Base-by-base conservation (phyloP, 2,329 filamentous ascomycete species). In the Thermothelomyces thermophilus region DNA sequence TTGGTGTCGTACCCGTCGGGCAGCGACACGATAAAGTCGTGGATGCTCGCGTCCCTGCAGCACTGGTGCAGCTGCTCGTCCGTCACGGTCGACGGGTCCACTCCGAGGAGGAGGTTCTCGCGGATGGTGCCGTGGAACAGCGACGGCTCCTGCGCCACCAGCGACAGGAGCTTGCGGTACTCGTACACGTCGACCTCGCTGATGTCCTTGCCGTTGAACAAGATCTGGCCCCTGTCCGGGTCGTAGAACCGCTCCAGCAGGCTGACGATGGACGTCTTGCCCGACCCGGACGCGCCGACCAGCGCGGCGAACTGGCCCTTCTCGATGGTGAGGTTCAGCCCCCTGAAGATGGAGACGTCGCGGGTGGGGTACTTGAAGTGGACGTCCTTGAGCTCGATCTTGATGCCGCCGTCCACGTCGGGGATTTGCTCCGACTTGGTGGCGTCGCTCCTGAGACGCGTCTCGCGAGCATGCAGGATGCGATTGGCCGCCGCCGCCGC, bases 61-160 rank as follows among this genome's bases (percentile, higher is more conserved):
- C 69, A 75, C 44, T 72, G 68, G 60, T 78, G 69, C 10, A 83
- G 65, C 44, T 72, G 65, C 47, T 73, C 75, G 2, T 80, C 75
- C 0, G 71, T 68, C 0, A 83, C 70, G 0, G 72, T 66, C 1
- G 71, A 69, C 0, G 77, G 73, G 26, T 68, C 69, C 17, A 87
- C 77, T 16, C 83, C 84, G 0, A 87, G 71, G 1, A 83, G 65
- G 46, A 88, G 79, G 58, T 88, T 88, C 53, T 90, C 84, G 16
- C 79, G 75, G 17, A 89, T 74, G 1, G 80, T 80, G 11, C 77
- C 74, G 64, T 56, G 50, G 36, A 87, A 89, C 0, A 90, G 73
- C 0, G 82, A 83, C 8, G 86, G 76, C 62, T 90, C 86, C 64
- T 90, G 86, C 3, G 84, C 80, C 0, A 90, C 86, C 0, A 90